Evolutionary conservation across 768 basidiomycete species (phyloP).

Genomic region (Serendipita indica): DNA sequence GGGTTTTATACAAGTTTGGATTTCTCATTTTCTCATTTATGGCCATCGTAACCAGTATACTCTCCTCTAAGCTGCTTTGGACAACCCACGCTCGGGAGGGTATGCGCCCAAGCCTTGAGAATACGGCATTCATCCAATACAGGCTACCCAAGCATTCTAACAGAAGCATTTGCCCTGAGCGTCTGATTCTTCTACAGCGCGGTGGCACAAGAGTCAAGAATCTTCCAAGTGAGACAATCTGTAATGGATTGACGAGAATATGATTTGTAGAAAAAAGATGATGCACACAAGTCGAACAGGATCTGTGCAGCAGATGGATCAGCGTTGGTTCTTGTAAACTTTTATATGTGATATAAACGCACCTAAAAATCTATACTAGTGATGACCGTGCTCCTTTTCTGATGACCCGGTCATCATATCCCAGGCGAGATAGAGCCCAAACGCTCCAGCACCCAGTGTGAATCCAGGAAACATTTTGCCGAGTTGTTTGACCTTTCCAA

Average conservation of each 20-base stretch:
- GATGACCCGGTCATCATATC: slow-evolving; percentile 42
- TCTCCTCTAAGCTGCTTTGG: too few relatives aligned
- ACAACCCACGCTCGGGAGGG: too few relatives aligned
- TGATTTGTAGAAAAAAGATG: neutral
- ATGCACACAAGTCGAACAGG: neutral
- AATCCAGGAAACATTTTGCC: slow-evolving; percentile 87
- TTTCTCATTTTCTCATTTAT: too few relatives aligned
- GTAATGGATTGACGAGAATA: neutral
- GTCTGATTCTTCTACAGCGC: too few relatives aligned
- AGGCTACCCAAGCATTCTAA: too few relatives aligned
- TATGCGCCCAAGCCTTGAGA: too few relatives aligned
- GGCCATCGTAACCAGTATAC: too few relatives aligned
- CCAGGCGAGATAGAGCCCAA: slow-evolving; percentile 76
- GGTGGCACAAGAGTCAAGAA: neutral
- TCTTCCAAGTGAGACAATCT: neutral
- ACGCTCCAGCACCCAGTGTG: slow-evolving; percentile 82
- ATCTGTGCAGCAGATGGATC: neutral
- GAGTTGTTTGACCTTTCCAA: slow-evolving; percentile 77
- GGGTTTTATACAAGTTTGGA: too few relatives aligned
- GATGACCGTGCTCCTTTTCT: neutral
- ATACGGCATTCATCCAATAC: too few relatives aligned
- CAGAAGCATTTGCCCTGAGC: too few relatives aligned
- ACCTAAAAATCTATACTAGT: neutral
- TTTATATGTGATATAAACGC: too few relatives aligned
- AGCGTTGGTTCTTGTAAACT: too few relatives aligned